These are phyloP conservation scores for Linum usitatissimum DNA, from an alignment of 345 rosid genomes.

Conservation along the genomic window DNA sequence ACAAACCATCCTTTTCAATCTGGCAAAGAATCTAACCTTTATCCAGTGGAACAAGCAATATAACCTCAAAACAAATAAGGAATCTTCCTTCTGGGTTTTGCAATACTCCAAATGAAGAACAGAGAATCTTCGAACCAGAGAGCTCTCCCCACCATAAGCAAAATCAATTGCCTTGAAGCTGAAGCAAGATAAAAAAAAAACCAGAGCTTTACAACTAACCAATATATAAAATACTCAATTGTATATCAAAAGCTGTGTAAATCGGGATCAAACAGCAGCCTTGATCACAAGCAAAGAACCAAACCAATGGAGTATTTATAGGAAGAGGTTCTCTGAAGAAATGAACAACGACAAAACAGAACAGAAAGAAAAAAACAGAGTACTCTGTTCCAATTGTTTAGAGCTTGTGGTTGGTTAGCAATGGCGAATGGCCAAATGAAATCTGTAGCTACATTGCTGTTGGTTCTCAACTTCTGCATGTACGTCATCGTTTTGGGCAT, in stretches of 20 bases:
- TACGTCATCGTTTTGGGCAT: slow-evolving; percentile 57
- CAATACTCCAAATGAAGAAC: too few relatives aligned
- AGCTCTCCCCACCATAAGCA: slow-evolving; percentile 14
- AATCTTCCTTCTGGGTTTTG: slow-evolving; percentile 5
- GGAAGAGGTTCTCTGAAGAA: slow-evolving; percentile 7
- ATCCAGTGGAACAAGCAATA: too few relatives aligned
- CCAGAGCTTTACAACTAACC: slow-evolving; percentile 9
- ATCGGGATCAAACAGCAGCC: slow-evolving; percentile 26
- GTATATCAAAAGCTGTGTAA: slow-evolving; percentile 10
- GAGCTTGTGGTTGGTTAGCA: neutral
- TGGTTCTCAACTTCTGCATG: slow-evolving; percentile 71
- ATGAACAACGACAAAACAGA: slow-evolving; percentile 8
- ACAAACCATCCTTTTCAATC: neutral
- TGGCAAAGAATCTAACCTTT: slow-evolving; percentile 22
- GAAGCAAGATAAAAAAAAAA: slow-evolving; percentile 25
- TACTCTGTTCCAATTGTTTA: neutral
- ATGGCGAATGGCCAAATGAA: slow-evolving; percentile 53
- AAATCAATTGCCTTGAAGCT: slow-evolving; percentile 38
- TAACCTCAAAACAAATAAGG: neutral
- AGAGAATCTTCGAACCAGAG: slow-evolving; percentile 15
- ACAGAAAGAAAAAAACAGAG: neutral
- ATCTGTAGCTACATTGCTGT: slow-evolving; percentile 46
- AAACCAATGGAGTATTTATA: slow-evolving; percentile 10
- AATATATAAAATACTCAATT: slow-evolving; percentile 39
- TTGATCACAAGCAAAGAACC: slow-evolving; percentile 71